phyloP scores from a whole-genome alignment of 2,329 filamentous ascomycete species.

The Penicillium psychrosexuale region DNA sequence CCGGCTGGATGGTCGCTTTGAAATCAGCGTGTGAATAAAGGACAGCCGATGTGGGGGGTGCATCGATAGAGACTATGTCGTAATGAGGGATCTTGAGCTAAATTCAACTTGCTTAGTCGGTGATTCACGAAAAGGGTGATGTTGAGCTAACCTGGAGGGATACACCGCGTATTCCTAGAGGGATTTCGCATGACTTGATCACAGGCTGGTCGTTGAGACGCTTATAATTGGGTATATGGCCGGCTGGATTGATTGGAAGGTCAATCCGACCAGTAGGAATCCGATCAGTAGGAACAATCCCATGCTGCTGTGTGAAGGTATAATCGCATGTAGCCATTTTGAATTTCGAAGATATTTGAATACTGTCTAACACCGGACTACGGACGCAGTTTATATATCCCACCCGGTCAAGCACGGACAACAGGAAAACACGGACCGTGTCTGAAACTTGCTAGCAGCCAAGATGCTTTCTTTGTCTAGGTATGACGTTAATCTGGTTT shows the following conservation, averaged over 20 bases:
- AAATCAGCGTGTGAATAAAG: not conserved
- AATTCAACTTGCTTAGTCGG: not conserved
- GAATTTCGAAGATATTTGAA: not conserved
- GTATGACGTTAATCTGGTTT: not conserved
- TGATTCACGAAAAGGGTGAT: too few species aligned
- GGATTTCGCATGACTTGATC: not conserved
- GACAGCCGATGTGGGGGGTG: not conserved
- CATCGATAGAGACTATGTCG: not conserved
- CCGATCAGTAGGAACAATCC: too few species aligned
- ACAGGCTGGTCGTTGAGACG: not conserved
- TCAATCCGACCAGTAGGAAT: not conserved
- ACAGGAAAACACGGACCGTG: not conserved
- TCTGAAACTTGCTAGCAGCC: not conserved
- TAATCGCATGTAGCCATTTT: not conserved
- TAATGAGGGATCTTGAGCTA: constrained; percentile 3
- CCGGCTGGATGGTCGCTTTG: not conserved
- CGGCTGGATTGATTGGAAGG: not conserved
- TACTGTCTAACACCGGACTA: not conserved
- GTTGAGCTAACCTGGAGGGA: not conserved
- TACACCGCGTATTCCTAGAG: not conserved
- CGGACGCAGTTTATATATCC: not conserved
- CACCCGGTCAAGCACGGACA: not conserved
- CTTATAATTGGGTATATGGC: not conserved
- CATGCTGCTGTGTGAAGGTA: not conserved
- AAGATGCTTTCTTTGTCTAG: not conserved